Evolutionary conservation across 2,329 filamentous ascomycete genomes (phyloP), one percentile per base, ranked within the genome.

Genomic region (Periconia macrospinosa): DNA sequence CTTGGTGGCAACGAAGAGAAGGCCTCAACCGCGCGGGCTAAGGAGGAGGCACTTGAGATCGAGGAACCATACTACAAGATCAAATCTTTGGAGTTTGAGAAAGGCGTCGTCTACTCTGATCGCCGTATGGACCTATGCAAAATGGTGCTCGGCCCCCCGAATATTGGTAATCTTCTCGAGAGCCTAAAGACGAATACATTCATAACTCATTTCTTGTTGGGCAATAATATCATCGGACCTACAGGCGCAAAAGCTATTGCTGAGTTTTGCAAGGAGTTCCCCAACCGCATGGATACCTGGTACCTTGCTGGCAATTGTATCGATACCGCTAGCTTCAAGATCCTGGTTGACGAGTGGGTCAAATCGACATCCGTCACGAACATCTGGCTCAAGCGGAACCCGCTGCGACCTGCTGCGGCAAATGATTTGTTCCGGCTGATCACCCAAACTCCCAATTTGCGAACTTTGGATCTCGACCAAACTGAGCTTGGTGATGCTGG

Each of bases 251-350:
- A 69, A 40, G 75, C 74, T 40, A 79, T 66, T 23, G 60, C 56
- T 30, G 62, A 69, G 9, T 83, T 82, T 62, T 68, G 81, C 45
- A 56, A 70, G 13, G 75, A 78, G 18, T 69, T 74, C 45, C 80
- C 81, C 3, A 64, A 76, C 33, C 73, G 76, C 6, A 81, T 83
- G 63, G 75, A 82, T 50, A 83, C 81, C 30, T 83, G 80, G 81
- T 83, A 83, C 59, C 72, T 83, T 30, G 80, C 80, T 5, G 81
- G 81, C 6, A 83, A 83, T 59, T 81, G 79, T 63, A 81, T 84
- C 55, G 76, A 82, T 47, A 68, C 68, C 2, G 49, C 65, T 2
- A 68, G 74, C 52, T 76, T 83, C 63, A 65, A 63, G 23, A 57
- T 71, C 1, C 71, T 83, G 1, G 78, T 79, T 1, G 69, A 79